phyloP scores from a whole-genome alignment of 768 basidiomycete species.

The Amanita rubescens region DNA sequence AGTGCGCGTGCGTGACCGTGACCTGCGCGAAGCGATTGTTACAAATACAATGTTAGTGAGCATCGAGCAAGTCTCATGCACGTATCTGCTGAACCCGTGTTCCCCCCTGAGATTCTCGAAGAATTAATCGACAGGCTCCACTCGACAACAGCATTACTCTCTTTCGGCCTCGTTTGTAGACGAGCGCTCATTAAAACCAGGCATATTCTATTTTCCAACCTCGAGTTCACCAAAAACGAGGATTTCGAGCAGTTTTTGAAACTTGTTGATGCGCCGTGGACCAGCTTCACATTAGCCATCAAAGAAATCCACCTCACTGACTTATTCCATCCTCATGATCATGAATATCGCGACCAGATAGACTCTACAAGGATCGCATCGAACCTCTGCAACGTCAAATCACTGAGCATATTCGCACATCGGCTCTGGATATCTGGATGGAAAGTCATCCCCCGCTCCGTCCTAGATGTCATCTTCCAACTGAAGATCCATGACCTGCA shows the following conservation, averaged over 20 bases:
- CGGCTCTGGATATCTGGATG: neutral
- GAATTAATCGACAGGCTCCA: too few species aligned
- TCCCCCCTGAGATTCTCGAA: neutral
- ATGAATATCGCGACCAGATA: neutral
- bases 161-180: neutral
- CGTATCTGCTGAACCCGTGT: neutral
- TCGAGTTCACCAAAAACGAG: neutral
- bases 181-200: neutral
- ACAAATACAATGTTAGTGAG: too few species aligned
- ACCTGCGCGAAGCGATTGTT: too few species aligned
- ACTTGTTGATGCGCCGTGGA: neutral
- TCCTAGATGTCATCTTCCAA: neutral
- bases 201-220: neutral
- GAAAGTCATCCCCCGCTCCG: neutral
- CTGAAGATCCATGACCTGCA: neutral
- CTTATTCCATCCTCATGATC: neutral
- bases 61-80: too few species aligned
- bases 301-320: neutral
- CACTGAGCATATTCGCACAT: neutral
- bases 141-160: neutral
- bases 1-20: too few species aligned
- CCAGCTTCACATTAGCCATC: neutral
- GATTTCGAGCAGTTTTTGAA: neutral
- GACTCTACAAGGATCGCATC: neutral
- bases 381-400: neutral